Percentiles rank a stretch among this genome's conserved stretches.
Conservation (phyloP, 2,329 filamentous ascomycete species). For the Fusarium gaditjirri region DNA sequence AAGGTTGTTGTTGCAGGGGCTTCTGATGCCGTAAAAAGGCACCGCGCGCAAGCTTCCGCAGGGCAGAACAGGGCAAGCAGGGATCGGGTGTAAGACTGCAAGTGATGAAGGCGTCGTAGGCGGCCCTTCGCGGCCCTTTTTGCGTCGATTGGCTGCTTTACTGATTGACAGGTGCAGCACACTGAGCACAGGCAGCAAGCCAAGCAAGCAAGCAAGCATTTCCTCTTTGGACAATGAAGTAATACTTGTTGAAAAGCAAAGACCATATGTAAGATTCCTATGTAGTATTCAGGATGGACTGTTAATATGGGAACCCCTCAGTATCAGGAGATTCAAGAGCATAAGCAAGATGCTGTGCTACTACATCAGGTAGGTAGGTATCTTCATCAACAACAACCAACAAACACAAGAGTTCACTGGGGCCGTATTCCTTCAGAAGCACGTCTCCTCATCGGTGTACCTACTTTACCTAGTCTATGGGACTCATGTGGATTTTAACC, state of each 20-base stretch:
- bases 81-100: constrained; percentile 11
- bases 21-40: constrained; percentile 28
- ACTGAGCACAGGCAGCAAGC: constrained; percentile 3
- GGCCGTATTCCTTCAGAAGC: constrained; percentile 14
- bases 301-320: background rate
- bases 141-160: constrained; percentile 23
- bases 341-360: background rate
- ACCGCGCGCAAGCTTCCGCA: constrained; percentile 20
- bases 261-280: background rate
- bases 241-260: background rate
- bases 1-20: constrained; percentile 29
- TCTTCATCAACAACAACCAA: background rate
- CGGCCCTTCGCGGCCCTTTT: background rate
- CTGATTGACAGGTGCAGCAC: background rate
- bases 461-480: background rate
- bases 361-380: background rate
- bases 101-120: background rate
- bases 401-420: background rate
- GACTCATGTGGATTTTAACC: constrained; percentile 5
- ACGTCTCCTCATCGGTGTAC: constrained; percentile 8
- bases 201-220: constrained; percentile 10
- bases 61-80: constrained; percentile 17
- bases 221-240: background rate
- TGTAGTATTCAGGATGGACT: background rate
- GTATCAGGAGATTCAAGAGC: background rate